These are phyloP conservation scores for Pleurotus ostreatus DNA, from an alignment of 768 basidiomycete genomes.

Conservation along the genomic window DNA sequence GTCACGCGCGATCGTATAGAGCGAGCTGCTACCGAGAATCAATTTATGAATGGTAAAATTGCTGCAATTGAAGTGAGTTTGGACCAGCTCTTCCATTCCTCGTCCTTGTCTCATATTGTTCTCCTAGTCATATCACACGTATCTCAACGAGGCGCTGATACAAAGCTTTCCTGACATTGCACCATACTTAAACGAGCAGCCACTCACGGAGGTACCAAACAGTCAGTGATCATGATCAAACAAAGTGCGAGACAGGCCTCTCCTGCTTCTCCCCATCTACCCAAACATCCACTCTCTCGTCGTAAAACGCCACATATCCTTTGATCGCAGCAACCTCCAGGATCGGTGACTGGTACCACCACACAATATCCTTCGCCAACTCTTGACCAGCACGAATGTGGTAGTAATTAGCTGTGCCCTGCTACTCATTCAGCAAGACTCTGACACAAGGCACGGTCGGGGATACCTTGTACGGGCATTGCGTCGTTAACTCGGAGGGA, in stretches of 20 bases:
- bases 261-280: constrained; percentile 53
- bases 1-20: constrained; percentile 78
- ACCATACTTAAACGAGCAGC: constrained; percentile 19
- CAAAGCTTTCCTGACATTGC: constrained; percentile 72
- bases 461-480: constrained; percentile 63
- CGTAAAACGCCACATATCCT: constrained; percentile 57
- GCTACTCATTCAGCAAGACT: constrained; percentile 2
- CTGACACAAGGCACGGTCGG: not conserved
- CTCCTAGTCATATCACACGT: constrained; percentile 62
- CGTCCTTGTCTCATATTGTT: not conserved
- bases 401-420: constrained; percentile 63
- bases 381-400: constrained; percentile 40
- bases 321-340: constrained; percentile 46
- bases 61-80: constrained; percentile 63
- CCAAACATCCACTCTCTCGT: constrained; percentile 66
- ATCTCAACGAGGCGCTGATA: constrained; percentile 65
- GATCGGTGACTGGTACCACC: constrained; percentile 59
- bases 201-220: not conserved
- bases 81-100: not conserved
- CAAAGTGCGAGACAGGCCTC: constrained; percentile 18
- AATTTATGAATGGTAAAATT: constrained; percentile 89
- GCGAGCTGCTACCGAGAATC: constrained; percentile 83
- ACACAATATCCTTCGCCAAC: constrained; percentile 47
- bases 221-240: not conserved
- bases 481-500: constrained; percentile 40